These are phyloP conservation scores for Suillus cothurnatus DNA, from an alignment of 768 basidiomycete species.

Conservation along the genomic window DNA sequence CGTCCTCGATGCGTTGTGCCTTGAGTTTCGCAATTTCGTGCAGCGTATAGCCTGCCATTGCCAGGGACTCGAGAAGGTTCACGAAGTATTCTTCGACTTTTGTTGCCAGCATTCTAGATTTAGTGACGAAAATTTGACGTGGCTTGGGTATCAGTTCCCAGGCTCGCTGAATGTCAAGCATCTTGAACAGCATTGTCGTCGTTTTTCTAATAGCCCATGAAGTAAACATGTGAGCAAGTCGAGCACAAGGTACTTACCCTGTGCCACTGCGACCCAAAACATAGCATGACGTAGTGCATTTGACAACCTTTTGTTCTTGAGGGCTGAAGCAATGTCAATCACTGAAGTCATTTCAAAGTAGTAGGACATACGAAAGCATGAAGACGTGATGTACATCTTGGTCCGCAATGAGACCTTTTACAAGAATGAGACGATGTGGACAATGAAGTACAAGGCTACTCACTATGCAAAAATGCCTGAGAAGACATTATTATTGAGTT, in stretches of 20 bases:
- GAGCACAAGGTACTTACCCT: slow-evolving; percentile 44
- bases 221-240: background rate
- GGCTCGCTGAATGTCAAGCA: slow-evolving; percentile 63
- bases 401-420: slow-evolving; percentile 24
- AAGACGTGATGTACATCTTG: slow-evolving; percentile 30
- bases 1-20: slow-evolving; percentile 26
- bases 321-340: slow-evolving; percentile 26
- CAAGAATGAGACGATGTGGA: background rate
- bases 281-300: slow-evolving; percentile 61
- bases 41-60: slow-evolving; percentile 35
- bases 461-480: slow-evolving; percentile 28
- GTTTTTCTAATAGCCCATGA: slow-evolving; percentile 53
- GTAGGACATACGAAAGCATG: slow-evolving; percentile 21
- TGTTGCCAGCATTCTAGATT: slow-evolving; percentile 61
- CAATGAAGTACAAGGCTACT: background rate
- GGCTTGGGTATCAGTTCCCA: slow-evolving; percentile 51
- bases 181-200: slow-evolving; percentile 77
- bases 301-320: slow-evolving; percentile 59
- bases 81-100: slow-evolving; percentile 69
- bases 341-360: slow-evolving; percentile 16
- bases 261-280: slow-evolving; percentile 75
- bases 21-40: slow-evolving; percentile 40
- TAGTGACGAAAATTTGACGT: slow-evolving; percentile 73
- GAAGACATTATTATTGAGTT: background rate
- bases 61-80: slow-evolving; percentile 50